phyloP scores from a whole-genome alignment of 495 filamentous ascomycete genomes.

The Penicillium cinerascens region DNA sequence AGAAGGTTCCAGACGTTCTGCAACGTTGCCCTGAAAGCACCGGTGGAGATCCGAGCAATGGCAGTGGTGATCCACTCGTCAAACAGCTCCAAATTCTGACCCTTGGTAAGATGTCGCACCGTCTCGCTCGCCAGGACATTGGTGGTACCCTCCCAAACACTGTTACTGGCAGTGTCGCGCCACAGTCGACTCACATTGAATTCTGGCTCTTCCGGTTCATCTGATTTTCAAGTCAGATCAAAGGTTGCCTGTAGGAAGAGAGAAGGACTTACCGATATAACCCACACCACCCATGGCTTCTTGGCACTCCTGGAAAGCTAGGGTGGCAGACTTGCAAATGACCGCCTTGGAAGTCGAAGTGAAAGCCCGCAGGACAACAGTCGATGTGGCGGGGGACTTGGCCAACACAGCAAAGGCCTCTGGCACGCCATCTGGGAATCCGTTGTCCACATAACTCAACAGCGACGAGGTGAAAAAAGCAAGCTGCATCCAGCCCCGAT shows the following conservation, averaged over 20 bases:
- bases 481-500: slow-evolving; percentile 56
- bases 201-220: slow-evolving; percentile 37
- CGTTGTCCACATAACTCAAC: slow-evolving; percentile 51
- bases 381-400: slow-evolving; percentile 7
- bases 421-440: slow-evolving; percentile 6
- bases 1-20: slow-evolving; percentile 13
- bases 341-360: slow-evolving; percentile 61
- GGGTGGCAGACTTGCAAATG: slow-evolving; percentile 50
- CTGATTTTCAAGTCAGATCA: not conserved
- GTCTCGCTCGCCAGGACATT: slow-evolving; percentile 62
- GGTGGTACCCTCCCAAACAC: slow-evolving; percentile 74
- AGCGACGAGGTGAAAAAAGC: slow-evolving; percentile 56
- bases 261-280: slow-evolving; percentile 50
- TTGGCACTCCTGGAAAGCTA: slow-evolving; percentile 59
- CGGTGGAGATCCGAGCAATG: slow-evolving; percentile 2
- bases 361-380: slow-evolving; percentile 56
- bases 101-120: slow-evolving; percentile 49
- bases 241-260: not conserved
- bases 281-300: slow-evolving; percentile 69
- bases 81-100: slow-evolving; percentile 34
- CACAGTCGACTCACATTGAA: slow-evolving; percentile 61
- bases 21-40: slow-evolving; percentile 6
- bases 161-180: slow-evolving; percentile 59
- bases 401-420: slow-evolving; percentile 17
- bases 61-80: slow-evolving; percentile 36